These are phyloP conservation scores for Curvularia sp. DNA, from an alignment of 2,329 filamentous ascomycete species.

Conservation along the genomic window DNA sequence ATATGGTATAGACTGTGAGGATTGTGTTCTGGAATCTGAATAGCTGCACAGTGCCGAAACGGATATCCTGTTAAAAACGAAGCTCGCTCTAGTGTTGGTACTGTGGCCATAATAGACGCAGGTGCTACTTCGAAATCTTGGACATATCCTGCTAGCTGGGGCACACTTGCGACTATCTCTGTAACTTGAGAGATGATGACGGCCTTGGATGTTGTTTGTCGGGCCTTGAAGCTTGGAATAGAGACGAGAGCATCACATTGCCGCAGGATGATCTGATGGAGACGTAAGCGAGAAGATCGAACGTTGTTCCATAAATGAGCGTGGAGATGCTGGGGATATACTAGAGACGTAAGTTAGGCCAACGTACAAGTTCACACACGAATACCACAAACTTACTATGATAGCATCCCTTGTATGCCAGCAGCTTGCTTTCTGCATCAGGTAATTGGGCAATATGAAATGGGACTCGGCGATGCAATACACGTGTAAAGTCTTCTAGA, in stretches of 20 bases:
- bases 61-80: neutral
- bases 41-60: neutral
- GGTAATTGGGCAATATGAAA: conserved; percentile 22
- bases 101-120: neutral
- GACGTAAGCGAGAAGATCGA: conserved; percentile 32
- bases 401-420: conserved; percentile 32
- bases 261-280: conserved; percentile 33
- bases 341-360: conserved; percentile 3
- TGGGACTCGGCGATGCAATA: conserved; percentile 21
- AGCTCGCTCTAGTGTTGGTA: neutral
- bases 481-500: conserved; percentile 23
- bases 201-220: conserved; percentile 20
- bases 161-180: conserved; percentile 38
- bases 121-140: conserved; percentile 10
- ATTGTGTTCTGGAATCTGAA: neutral
- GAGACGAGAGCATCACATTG: conserved; percentile 18
- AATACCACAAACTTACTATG: conserved; percentile 19
- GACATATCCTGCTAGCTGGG: conserved; percentile 33
- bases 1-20: conserved; percentile 30
- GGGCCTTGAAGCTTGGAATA: conserved; percentile 1
- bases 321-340: conserved; percentile 30
- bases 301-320: conserved; percentile 40
- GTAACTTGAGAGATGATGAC: conserved; percentile 20
- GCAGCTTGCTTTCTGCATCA: conserved; percentile 6
- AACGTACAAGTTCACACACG: neutral